Conservation (phyloP, 768 basidiomycete species). For the Clitopilus passeckerianus region DNA sequence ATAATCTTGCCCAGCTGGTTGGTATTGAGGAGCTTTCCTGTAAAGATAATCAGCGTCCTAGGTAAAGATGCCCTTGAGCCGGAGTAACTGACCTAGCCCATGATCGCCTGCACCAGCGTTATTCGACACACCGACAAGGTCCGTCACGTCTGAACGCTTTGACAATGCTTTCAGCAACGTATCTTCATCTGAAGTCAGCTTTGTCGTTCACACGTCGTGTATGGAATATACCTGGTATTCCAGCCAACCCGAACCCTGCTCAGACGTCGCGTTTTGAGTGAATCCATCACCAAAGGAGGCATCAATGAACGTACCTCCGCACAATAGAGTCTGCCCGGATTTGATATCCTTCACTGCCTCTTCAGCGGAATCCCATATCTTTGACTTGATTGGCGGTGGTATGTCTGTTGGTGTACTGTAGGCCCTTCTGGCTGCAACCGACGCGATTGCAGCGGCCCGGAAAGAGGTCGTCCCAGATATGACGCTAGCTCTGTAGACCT, state of each 20-base stretch:
- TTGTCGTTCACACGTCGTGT: neutral
- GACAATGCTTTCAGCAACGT: conserved; percentile 78
- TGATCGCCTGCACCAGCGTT: conserved; percentile 73
- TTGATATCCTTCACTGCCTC: conserved; percentile 82
- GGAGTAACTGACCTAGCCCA: conserved; percentile 53
- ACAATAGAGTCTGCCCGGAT: conserved; percentile 73
- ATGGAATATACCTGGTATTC: conserved; percentile 64
- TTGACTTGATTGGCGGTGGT: conserved; percentile 34
- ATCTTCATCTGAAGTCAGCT: conserved; percentile 36
- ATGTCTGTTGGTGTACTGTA: conserved; percentile 30
- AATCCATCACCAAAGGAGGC: neutral
- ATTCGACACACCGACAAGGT: conserved; percentile 83
- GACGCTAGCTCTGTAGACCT: conserved; percentile 16
- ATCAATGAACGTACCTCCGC: conserved; percentile 60
- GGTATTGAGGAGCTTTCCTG: conserved; percentile 70
- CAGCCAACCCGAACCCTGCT: conserved; percentile 84
- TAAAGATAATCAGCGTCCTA: neutral
- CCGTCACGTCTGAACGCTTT: conserved; percentile 65
- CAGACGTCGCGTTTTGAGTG: neutral
- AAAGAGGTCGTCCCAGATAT: conserved; percentile 10
- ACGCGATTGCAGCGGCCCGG: conserved; percentile 14
- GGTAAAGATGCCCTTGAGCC: neutral
- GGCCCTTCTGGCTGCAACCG: conserved; percentile 12
- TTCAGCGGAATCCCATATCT: conserved; percentile 80
- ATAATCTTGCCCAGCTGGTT: conserved; percentile 81